Conservation (phyloP, 345 rosid species). For the Aquilaria malaccensis region DNA sequence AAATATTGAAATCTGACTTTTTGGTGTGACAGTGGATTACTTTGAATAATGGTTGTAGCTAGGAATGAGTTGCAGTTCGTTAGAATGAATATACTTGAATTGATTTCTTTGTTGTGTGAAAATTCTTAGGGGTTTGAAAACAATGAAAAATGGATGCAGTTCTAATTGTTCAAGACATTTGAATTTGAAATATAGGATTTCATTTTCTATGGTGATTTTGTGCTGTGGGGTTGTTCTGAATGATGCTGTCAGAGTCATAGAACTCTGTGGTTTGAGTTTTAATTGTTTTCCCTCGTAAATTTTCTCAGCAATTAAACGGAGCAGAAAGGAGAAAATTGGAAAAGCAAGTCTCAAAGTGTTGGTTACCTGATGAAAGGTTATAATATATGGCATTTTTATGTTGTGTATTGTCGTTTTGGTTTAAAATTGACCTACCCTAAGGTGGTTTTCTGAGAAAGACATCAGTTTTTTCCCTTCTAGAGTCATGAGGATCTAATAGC, state of each 20-base stretch:
- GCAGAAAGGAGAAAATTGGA: slow-evolving; percentile 29
- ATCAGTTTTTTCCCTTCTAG: slow-evolving; percentile 4
- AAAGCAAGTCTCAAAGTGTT: slow-evolving; percentile 32
- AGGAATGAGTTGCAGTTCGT: background rate
- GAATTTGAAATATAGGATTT: slow-evolving; percentile 4
- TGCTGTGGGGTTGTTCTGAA: slow-evolving; percentile 9
- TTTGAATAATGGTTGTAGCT: too few relatives aligned
- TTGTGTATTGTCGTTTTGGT: background rate
- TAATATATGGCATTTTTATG: slow-evolving; percentile 1
- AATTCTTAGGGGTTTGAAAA: background rate
- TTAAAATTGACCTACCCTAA: slow-evolving; percentile 2
- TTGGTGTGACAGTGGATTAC: background rate
- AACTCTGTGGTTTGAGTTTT: slow-evolving; percentile 3
- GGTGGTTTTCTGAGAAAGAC: background rate
- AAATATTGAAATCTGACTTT: too few relatives aligned
- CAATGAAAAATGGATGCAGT: background rate
- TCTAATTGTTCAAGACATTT: slow-evolving; percentile 3
- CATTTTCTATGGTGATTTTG: slow-evolving; percentile 2
- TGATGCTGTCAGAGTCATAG: slow-evolving; percentile 6
- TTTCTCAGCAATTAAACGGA: slow-evolving; percentile 42
- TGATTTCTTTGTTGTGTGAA: slow-evolving; percentile 7
- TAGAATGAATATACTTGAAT: background rate
- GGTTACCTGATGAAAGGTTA: slow-evolving; percentile 33
- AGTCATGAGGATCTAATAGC: background rate
- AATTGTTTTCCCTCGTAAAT: slow-evolving; percentile 25